Conservation (phyloP, 805 yeast species). For the Lipomyces kockii region DNA sequence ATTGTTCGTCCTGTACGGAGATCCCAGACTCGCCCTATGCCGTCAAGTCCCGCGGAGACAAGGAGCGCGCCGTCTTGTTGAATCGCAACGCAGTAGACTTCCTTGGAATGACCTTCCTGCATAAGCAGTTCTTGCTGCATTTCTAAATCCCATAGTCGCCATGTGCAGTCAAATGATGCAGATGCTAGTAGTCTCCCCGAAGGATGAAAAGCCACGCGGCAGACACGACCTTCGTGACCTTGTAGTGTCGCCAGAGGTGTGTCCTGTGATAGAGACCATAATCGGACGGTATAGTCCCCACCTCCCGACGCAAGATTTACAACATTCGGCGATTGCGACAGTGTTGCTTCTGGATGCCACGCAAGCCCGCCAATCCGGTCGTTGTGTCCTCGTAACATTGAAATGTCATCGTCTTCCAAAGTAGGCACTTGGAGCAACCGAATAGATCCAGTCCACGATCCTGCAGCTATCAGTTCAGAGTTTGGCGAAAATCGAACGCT, state of each 20-base stretch:
- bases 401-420: conserved; percentile 44
- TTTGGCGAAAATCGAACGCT: conserved; percentile 54
- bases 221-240: conserved; percentile 64
- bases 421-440: conserved; percentile 53
- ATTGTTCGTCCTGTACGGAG: conserved; percentile 73
- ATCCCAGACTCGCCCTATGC: conserved; percentile 80
- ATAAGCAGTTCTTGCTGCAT: conserved; percentile 56
- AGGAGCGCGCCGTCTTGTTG: conserved; percentile 78
- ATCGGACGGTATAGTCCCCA: conserved; percentile 50
- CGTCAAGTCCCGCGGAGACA: conserved; percentile 81
- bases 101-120: conserved; percentile 88
- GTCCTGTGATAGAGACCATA: conserved; percentile 45
- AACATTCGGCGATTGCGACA: conserved; percentile 30
- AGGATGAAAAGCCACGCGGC: conserved; percentile 70
- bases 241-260: conserved; percentile 38
- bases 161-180: conserved; percentile 82
- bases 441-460: conserved; percentile 84
- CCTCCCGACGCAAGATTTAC: conserved; percentile 52
- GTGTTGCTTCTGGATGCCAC: conserved; percentile 55
- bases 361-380: conserved; percentile 75
- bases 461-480: conserved; percentile 56
- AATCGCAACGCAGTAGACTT: conserved; percentile 62
- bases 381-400: conserved; percentile 52
- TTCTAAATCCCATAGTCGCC: conserved; percentile 83
- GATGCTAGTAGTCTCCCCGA: conserved; percentile 59